Conservation (phyloP, 139 green algal genomes). For the Desmodesmus armatus region DNA sequence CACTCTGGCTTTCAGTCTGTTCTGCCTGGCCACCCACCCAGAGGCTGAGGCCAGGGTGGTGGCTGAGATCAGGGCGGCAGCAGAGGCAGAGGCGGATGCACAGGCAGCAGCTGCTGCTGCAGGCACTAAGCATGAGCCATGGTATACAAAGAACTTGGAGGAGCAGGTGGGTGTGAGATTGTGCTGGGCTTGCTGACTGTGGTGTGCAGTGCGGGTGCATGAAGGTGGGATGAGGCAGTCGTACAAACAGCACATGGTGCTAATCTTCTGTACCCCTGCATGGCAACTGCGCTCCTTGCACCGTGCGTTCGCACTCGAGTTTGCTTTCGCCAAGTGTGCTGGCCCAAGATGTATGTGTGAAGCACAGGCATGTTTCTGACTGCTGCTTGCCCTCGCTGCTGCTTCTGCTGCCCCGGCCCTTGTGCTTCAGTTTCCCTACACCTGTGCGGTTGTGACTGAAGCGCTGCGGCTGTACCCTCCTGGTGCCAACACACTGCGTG, state of each 20-base stretch:
- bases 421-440: slow-evolving; percentile 51
- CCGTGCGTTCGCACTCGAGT: too few species aligned
- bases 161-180: too few species aligned
- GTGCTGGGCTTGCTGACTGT: too few species aligned
- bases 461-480: slow-evolving; percentile 62
- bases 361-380: neutral
- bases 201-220: too few species aligned
- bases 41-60: slow-evolving; percentile 6
- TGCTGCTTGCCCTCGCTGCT: neutral
- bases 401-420: neutral
- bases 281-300: too few species aligned
- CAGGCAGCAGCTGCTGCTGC: neutral
- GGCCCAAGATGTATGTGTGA: neutral
- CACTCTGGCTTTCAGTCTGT: slow-evolving; percentile 12
- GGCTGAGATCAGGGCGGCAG: neutral
- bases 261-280: too few species aligned
- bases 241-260: too few species aligned
- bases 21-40: slow-evolving; percentile 13
- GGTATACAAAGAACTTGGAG: neutral
- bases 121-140: too few species aligned
- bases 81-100: neutral
- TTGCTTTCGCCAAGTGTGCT: too few species aligned
- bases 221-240: too few species aligned
- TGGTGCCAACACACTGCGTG: slow-evolving; percentile 31
- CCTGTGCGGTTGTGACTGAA: slow-evolving; percentile 59